Conservation (phyloP, 805 yeast species). For the Yarrowia sp. region DNA sequence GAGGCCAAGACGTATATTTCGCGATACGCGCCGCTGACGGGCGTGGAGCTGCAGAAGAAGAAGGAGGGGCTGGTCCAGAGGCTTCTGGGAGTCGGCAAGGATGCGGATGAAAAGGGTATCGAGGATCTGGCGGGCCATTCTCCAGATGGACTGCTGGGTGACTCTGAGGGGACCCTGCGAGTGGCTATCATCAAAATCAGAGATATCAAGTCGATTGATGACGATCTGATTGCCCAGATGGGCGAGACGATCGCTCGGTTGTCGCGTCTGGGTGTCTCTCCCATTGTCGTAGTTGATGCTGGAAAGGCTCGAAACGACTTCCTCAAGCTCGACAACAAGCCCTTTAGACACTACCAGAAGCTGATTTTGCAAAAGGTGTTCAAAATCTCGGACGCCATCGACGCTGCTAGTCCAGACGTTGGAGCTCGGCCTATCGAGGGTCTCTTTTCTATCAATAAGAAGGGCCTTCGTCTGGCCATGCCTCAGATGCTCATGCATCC, state of each 20-base stretch:
- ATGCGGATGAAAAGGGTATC: not conserved
- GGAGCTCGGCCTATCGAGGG: constrained; percentile 51
- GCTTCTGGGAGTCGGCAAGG: constrained; percentile 46
- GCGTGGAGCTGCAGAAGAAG: constrained; percentile 47
- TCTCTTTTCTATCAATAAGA: constrained; percentile 49
- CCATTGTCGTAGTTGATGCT: constrained; percentile 68
- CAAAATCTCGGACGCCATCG: constrained; percentile 42
- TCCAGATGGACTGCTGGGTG: constrained; percentile 20
- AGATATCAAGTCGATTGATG: constrained; percentile 45
- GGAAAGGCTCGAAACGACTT: constrained; percentile 46
- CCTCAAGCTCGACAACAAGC: constrained; percentile 43
- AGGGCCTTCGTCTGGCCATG: constrained; percentile 45
- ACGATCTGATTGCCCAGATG: constrained; percentile 50
- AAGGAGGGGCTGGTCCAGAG: constrained; percentile 50
- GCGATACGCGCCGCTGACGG: constrained; percentile 57
- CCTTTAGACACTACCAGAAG: constrained; percentile 47
- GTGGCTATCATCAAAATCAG: constrained; percentile 65
- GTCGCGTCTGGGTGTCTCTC: constrained; percentile 72
- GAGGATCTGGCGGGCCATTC: not conserved
- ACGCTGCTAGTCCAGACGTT: constrained; percentile 40
- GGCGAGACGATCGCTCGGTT: constrained; percentile 64
- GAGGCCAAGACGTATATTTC: constrained; percentile 83
- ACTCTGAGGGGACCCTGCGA: constrained; percentile 49
- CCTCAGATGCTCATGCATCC: constrained; percentile 55
- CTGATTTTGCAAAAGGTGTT: constrained; percentile 42